Base-by-base conservation (phyloP, 139 green algal species). In the Coccomyxa sp. region DNA sequence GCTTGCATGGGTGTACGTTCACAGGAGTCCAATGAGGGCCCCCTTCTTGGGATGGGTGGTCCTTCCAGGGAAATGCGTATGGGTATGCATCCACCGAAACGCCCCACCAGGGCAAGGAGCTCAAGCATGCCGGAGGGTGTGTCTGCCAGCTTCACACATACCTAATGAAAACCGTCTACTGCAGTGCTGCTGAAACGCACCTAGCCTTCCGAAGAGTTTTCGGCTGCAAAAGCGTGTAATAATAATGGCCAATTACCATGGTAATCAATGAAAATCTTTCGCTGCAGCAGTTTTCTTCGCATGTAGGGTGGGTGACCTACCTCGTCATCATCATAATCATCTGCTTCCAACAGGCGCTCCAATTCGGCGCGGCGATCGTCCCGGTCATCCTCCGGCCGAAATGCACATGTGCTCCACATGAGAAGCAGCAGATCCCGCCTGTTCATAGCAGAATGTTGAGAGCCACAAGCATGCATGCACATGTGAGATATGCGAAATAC, bases 121-220 rank as follows among this genome's bases (percentile, higher is more conserved):
- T 86, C 82, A 21, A 82, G 79, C 11, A 27, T 79, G 63, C 38
- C 82, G 25, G 77, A 60, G 32, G 59, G 12, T 1, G 79, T 79
- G 79, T 87, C 83, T 67, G 83, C 83, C 27, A 79, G 84, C 0
- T 81, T 59, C 16, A 87, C 74, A 59, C 77, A n/a, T n/a, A n/a
- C n/a, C n/a, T n/a, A n/a, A n/a, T n/a, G n/a, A n/a, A n/a, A n/a
- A n/a, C n/a, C n/a, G n/a, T n/a, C n/a, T n/a, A n/a, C n/a, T n/a
- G n/a, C n/a, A n/a, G n/a, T n/a, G n/a, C n/a, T n/a, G n/a, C n/a
- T n/a, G n/a, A n/a, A n/a, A n/a, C n/a, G n/a, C n/a, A n/a, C n/a
- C n/a, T n/a, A n/a, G n/a, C n/a, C n/a, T n/a, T n/a, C n/a, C n/a
- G n/a, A n/a, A n/a, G n/a, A n/a, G n/a, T n/a, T n/a, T n/a, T n/a